Base-by-base conservation (phyloP, 345 rosid species). In the Crucihimalaya himalaica region DNA sequence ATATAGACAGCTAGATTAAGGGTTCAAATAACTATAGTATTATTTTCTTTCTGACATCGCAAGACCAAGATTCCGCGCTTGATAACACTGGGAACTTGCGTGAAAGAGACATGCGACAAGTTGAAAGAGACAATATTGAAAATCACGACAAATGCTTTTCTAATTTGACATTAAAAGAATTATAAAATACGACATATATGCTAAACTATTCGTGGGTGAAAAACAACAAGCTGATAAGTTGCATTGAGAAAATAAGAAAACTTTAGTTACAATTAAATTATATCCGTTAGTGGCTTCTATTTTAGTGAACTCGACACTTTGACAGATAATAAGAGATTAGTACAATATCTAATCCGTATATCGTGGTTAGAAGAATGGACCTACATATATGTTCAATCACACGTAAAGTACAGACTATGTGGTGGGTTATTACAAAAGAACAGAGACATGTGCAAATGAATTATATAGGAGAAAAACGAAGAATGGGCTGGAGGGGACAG, bases 21-120 rank as follows among this genome's bases (percentile, higher is more conserved):
- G 43, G 15, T 39, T 39, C 46, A 40, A 14, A 14, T 42, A 42
- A 42, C 9, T 54, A 16, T 25, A 42, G 2, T 14, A 72, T 2
- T 48, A 48, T 48, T 20, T 61, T 39, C 13, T 55, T 62, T 72
- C 14, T 56, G 71, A 65, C 66, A 65, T 73, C 14, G 16, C 1
- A 43, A 68, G 57, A 68, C 74, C 68, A 75, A 68, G 69, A 75
- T 68, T 75, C 57, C 23, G 48, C 50, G 56, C 57, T 51, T 61
- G 57, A 68, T 68, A 62, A 61, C 0, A 21, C 68, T 75, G 18
- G 74, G 74, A 68, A 75, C 69, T 61, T 75, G 74, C 69, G 63
- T 61, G 69, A 68, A 68, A 43, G 46, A 58, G 8, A 62, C 78
- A 67, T n/a, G 21, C 11, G 58, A 75, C 79, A 68, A 66, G 43